Conservation (phyloP, 2,329 filamentous ascomycete genomes). For the Aspergillus viridinutans region DNA sequence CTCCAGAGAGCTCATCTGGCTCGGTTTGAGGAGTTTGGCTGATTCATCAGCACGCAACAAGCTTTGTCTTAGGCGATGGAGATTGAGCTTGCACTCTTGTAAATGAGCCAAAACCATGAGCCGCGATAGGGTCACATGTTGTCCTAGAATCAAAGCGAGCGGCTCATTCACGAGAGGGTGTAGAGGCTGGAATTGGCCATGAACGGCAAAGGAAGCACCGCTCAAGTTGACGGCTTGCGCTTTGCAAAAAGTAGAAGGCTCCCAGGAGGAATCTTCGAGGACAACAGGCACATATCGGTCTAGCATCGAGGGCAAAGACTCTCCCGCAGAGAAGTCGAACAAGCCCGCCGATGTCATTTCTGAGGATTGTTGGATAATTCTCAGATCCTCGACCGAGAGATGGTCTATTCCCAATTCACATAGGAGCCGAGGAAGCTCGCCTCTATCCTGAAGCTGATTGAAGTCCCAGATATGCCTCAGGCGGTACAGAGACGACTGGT, state of each 20-base stretch:
- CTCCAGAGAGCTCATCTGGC: conserved; percentile 40
- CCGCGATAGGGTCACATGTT: conserved; percentile 16
- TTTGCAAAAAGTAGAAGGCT: conserved; percentile 20
- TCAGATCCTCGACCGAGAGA: conserved; percentile 31
- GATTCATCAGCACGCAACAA: conserved; percentile 30
- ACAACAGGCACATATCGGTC: conserved; percentile 30
- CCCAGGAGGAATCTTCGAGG: conserved; percentile 28
- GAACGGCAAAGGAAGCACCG: conserved; percentile 22
- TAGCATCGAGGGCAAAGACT: conserved; percentile 18
- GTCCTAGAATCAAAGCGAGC: conserved; percentile 24
- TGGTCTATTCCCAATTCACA: conserved; percentile 36
- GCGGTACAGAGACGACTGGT: conserved; percentile 38
- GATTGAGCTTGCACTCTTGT: conserved; percentile 35
- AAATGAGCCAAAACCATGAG: conserved; percentile 30
- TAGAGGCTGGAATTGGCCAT: conserved; percentile 28
- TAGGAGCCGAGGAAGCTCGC: conserved; percentile 11
- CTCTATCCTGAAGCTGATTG: conserved; percentile 7
- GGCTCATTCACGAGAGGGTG: conserved; percentile 41
- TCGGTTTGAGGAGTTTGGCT: conserved; percentile 34
- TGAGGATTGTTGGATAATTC: conserved; percentile 29
- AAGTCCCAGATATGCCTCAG: conserved; percentile 33
- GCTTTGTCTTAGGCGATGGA: conserved; percentile 32
- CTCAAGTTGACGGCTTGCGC: conserved; percentile 20
- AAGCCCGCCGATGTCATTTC: conserved; percentile 17
- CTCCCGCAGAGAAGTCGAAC: conserved; percentile 4